Conservation (phyloP, 129 eudicot species). For the Deinandra increscens region DNA sequence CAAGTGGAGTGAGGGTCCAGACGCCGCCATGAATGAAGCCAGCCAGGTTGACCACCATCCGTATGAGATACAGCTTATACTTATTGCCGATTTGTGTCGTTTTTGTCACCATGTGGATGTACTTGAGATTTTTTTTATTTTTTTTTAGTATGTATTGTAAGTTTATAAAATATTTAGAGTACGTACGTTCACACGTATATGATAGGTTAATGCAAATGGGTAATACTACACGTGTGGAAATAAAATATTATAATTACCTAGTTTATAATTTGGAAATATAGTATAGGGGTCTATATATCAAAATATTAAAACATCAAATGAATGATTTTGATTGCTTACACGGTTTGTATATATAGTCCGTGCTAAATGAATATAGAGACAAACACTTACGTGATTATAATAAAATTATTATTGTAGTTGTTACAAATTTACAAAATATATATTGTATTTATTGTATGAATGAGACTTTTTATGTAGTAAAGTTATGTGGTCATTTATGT, state of each 20-base stretch:
- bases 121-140: not conserved
- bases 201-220: not conserved
- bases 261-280: not conserved
- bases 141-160: not conserved
- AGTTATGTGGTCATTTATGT: too few species aligned
- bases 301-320: too few species aligned
- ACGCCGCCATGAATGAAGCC: slow-evolving; percentile 19
- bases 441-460: too few species aligned
- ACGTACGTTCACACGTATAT: not conserved
- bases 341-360: too few species aligned
- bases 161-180: not conserved
- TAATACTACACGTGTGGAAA: not conserved
- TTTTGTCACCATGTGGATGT: not conserved
- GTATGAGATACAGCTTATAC: too few species aligned
- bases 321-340: too few species aligned
- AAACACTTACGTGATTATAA: too few species aligned
- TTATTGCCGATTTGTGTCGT: not conserved
- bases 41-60: slow-evolving; percentile 19
- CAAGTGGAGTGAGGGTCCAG: slow-evolving; percentile 28
- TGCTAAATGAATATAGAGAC: too few species aligned
- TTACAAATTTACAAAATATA: too few species aligned
- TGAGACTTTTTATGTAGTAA: too few species aligned
- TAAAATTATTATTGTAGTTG: too few species aligned
- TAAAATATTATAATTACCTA: not conserved
- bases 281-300: not conserved